phyloP scores from a whole-genome alignment of 495 filamentous ascomycete species.

The Penicillium coprophilum region DNA sequence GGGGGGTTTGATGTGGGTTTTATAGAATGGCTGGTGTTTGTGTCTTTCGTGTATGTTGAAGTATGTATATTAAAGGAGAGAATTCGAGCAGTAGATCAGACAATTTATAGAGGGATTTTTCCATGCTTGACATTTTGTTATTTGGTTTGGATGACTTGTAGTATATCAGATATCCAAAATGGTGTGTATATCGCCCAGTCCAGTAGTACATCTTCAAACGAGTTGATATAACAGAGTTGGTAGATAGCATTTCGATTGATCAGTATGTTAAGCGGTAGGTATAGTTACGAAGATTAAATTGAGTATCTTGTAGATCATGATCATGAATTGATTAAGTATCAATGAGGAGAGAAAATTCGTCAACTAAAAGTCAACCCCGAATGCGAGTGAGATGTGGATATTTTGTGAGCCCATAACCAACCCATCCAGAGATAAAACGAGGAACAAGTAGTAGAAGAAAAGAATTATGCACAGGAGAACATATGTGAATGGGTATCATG shows the following conservation, averaged over 20 bases:
- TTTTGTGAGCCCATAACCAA: neutral
- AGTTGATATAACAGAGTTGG: neutral
- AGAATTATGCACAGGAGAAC: conserved; percentile 2
- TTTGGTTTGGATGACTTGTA: too few species aligned
- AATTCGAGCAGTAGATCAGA: too few species aligned
- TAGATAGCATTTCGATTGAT: neutral
- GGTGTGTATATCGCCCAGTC: neutral
- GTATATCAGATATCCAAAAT: neutral
- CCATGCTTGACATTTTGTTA: too few species aligned
- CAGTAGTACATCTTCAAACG: neutral
- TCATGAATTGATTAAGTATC: neutral
- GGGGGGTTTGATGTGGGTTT: neutral
- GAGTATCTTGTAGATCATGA: neutral
- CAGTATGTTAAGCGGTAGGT: too few species aligned
- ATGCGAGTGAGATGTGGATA: neutral
- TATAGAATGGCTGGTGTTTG: neutral
- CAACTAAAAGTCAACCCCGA: neutral
- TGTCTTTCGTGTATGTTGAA: neutral
- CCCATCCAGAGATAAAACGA: neutral
- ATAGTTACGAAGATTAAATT: neutral
- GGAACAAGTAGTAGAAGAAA: neutral
- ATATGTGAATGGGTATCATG: conserved; percentile 12
- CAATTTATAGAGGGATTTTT: too few species aligned
- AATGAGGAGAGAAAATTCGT: neutral
- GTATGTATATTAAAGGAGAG: neutral